A percentile compares a stretch with the other conserved stretches of the same genome.
Evolutionary conservation across 2,329 filamentous ascomycete species (phyloP).

Genomic region (Rhynchosporium agropyri): DNA sequence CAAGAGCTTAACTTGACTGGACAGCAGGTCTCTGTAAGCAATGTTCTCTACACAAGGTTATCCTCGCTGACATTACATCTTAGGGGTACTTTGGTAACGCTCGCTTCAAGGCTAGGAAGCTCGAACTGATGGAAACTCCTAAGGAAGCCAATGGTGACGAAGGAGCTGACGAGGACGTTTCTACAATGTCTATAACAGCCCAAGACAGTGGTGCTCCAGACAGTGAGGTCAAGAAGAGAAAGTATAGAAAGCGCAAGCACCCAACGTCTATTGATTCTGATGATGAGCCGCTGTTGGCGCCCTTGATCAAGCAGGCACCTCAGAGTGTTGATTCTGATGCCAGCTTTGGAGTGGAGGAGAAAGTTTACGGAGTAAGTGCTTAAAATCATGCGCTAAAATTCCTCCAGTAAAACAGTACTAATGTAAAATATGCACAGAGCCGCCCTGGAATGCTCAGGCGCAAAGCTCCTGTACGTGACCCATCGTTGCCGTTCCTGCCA

Average conservation of each 20-base stretch:
- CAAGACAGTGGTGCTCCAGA: background rate
- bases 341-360: background rate
- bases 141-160: background rate
- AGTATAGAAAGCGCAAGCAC: conserved; percentile 13
- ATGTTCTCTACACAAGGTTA: background rate
- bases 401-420: background rate
- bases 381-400: no score
- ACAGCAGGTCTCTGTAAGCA: conserved; percentile 10
- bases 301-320: background rate
- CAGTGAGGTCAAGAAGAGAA: conserved; percentile 5
- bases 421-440: background rate
- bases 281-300: conserved; percentile 7
- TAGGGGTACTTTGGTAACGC: conserved; percentile 13
- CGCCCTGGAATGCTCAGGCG: conserved; percentile 12
- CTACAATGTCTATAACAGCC: background rate
- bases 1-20: conserved; percentile 12
- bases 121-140: background rate
- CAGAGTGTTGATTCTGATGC: background rate
- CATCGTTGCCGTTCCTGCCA: background rate
- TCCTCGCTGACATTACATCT: background rate
- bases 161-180: conserved; percentile 5
- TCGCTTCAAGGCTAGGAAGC: conserved; percentile 7
- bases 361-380: conserved; percentile 2
- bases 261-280: conserved; percentile 1
- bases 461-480: conserved; percentile 4